Evolutionary conservation across 2,329 filamentous ascomycete genomes (phyloP).

Genomic region (Pseudogymnoascus sp.): DNA sequence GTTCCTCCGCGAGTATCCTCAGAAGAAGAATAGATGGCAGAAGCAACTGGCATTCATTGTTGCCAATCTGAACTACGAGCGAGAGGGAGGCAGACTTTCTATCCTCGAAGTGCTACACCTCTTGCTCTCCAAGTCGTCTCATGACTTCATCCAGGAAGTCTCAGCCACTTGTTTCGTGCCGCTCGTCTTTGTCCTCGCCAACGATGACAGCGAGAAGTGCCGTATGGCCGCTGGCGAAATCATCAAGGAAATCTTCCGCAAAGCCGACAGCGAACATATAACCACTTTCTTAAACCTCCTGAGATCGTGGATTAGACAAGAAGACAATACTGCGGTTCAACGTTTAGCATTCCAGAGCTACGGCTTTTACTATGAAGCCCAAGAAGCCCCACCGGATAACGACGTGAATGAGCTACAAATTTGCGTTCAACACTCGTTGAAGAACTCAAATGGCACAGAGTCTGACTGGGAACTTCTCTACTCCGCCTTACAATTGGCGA

Average conservation of each 20-base stretch:
- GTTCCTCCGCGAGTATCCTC: constrained; percentile 89
- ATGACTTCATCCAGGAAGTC: constrained; percentile 76
- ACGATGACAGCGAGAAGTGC: constrained; percentile 83
- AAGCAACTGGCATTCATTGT: constrained; percentile 86
- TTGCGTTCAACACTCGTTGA: constrained; percentile 45
- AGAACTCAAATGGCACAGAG: constrained; percentile 41
- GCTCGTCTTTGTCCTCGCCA: constrained; percentile 74
- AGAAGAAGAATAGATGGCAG: constrained; percentile 78
- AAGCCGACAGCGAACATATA: constrained; percentile 64
- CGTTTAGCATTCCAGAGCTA: constrained; percentile 74
- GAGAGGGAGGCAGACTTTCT: constrained; percentile 80
- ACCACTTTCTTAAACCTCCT: constrained; percentile 65
- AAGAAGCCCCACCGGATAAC: constrained; percentile 47
- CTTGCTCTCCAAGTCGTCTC: constrained; percentile 75
- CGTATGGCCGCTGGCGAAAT: constrained; percentile 72
- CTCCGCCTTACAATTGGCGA: constrained; percentile 61
- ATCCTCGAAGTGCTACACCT: constrained; percentile 88
- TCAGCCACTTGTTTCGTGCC: constrained; percentile 77
- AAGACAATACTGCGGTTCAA: constrained; percentile 62
- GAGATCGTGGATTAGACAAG: constrained; percentile 67
- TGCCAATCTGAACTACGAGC: constrained; percentile 83
- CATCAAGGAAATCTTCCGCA: constrained; percentile 71
- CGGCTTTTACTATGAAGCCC: constrained; percentile 71
- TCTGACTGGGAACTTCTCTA: constrained; percentile 67
- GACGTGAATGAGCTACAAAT: constrained; percentile 47